Evolutionary conservation across 2,329 filamentous ascomycete genomes (phyloP).

Genomic region (Dactylellina sp.): DNA sequence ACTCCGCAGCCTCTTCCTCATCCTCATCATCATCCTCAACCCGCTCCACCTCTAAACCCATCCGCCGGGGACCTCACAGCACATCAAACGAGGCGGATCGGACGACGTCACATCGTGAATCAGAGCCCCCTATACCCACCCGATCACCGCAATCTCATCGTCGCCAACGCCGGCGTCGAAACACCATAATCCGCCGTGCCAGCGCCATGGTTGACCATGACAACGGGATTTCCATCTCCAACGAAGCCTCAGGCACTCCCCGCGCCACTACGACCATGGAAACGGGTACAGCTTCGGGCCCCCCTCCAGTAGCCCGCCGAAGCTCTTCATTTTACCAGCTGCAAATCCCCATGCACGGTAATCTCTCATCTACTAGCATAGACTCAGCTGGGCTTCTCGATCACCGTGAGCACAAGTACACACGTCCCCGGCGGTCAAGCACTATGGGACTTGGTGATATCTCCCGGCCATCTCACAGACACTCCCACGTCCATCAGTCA

Average conservation of each 20-base stretch:
- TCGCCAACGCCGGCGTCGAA: slow-evolving; percentile 33
- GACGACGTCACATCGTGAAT: neutral
- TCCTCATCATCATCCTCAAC: slow-evolving; percentile 36
- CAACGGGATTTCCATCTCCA: slow-evolving; percentile 37
- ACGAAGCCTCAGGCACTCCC: slow-evolving; percentile 31
- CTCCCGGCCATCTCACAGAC: slow-evolving; percentile 10
- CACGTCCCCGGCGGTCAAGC: slow-evolving; percentile 74
- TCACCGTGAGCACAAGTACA: slow-evolving; percentile 70
- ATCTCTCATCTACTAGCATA: slow-evolving; percentile 83
- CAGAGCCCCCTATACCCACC: slow-evolving; percentile 22
- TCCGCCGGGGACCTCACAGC: slow-evolving; percentile 11
- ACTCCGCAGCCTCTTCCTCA: slow-evolving; percentile 24
- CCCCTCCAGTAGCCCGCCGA: slow-evolving; percentile 19
- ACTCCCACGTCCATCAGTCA: slow-evolving; percentile 10
- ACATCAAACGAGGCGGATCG: slow-evolving; percentile 7
- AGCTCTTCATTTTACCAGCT: slow-evolving; percentile 45
- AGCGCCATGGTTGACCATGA: slow-evolving; percentile 54
- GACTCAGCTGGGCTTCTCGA: slow-evolving; percentile 90
- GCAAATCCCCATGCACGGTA: slow-evolving; percentile 63
- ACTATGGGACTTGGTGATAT: slow-evolving; percentile 60
- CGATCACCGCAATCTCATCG: slow-evolving; percentile 36
- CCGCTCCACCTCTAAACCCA: slow-evolving; percentile 4
- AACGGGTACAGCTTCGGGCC: slow-evolving; percentile 2
- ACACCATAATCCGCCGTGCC: slow-evolving; percentile 37
- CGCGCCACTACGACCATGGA: slow-evolving; percentile 1